Conservation (phyloP, 169 alveolate species). For the Miamiensis avidus region DNA sequence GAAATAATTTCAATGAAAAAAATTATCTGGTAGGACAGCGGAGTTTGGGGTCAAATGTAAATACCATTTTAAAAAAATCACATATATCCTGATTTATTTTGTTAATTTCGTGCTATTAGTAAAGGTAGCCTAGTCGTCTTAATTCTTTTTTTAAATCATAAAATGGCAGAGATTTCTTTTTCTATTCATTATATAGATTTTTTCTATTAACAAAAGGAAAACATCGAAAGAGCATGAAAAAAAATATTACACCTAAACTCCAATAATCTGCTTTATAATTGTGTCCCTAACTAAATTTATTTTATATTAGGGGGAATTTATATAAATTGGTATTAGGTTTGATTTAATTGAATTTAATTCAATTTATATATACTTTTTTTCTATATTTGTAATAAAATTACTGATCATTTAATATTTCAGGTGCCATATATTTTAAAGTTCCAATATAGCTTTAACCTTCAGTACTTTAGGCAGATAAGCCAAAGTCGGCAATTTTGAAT, state of each 20-base stretch:
- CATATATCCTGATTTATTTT: neutral
- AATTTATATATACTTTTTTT: too few species aligned
- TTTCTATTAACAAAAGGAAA: neutral
- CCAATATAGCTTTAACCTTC: neutral
- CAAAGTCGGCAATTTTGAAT: neutral
- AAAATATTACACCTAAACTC: neutral
- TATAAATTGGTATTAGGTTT: too few species aligned
- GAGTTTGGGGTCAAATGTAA: neutral
- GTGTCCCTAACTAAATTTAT: neutral
- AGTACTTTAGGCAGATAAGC: neutral
- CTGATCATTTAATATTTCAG: neutral
- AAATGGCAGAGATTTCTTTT: neutral
- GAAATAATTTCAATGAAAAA: neutral
- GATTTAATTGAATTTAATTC: neutral
- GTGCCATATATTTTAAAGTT: neutral
- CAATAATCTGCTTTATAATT: neutral
- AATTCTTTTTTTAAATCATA: neutral
- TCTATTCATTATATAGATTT: neutral
- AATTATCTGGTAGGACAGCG: neutral
- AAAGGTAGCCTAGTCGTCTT: neutral
- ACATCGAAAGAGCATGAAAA: neutral
- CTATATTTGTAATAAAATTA: too few species aligned
- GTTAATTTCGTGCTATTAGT: neutral
- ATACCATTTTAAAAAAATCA: neutral
- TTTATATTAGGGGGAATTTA: too few species aligned